Evolutionary conservation across 225 moss, liverwort and hornwort species (phyloP).

Genomic region (Bryum argenteum): DNA sequence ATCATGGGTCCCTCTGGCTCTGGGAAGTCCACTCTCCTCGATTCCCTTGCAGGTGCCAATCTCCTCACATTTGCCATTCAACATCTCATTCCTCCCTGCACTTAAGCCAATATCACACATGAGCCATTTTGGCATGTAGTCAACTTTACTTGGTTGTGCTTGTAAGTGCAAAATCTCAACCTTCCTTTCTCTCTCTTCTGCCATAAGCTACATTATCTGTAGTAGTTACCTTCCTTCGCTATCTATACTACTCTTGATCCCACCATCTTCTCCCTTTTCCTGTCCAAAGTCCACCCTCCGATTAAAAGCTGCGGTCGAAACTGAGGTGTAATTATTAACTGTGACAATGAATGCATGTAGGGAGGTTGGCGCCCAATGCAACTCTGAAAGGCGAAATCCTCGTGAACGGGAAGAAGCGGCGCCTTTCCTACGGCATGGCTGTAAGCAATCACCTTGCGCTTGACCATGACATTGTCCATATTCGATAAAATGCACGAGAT

Average conservation of each 20-base stretch:
- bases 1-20: slow-evolving; percentile 64
- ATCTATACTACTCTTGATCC: too few species aligned
- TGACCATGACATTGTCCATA: background rate
- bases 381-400: slow-evolving; percentile 69
- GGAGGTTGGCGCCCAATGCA: slow-evolving; percentile 70
- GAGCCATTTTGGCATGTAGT: too few species aligned
- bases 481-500: too few species aligned
- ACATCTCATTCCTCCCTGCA: too few species aligned
- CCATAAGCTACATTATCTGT: too few species aligned
- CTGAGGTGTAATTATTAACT: background rate
- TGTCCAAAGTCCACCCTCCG: too few species aligned
- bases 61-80: background rate
- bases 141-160: too few species aligned
- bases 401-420: slow-evolving; percentile 68
- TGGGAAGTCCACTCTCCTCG: slow-evolving; percentile 58
- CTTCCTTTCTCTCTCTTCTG: too few species aligned
- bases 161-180: too few species aligned
- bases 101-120: too few species aligned
- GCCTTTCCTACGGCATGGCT: slow-evolving; percentile 74
- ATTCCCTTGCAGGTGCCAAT: slow-evolving; percentile 42
- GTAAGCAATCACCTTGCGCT: slow-evolving; percentile 38
- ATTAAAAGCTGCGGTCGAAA: background rate
- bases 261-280: too few species aligned
- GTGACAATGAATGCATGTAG: slow-evolving; percentile 28
- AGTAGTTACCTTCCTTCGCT: too few species aligned